Evolutionary conservation across 805 yeast species (phyloP).

Genomic region (Candida pini): DNA sequence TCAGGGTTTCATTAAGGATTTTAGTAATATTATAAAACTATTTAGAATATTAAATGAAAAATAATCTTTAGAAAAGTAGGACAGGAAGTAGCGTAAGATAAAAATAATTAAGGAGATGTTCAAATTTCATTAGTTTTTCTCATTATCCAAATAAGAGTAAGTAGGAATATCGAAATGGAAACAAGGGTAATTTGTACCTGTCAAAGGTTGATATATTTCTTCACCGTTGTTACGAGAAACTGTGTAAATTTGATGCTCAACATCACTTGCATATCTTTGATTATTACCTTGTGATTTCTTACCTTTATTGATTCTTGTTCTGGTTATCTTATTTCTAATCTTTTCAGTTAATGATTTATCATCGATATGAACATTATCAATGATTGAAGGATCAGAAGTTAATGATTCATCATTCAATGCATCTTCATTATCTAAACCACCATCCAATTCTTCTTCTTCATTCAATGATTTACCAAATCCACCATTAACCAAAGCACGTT

Average conservation of each 20-base stretch:
- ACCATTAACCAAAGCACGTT: conserved; percentile 64
- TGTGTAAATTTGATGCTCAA: conserved; percentile 15
- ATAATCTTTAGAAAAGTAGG: neutral
- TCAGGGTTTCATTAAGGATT: conserved; percentile 27
- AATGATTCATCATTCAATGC: no score
- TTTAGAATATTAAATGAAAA: no score
- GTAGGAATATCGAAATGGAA: conserved; percentile 77
- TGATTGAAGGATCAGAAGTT: no score
- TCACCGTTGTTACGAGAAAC: conserved; percentile 13
- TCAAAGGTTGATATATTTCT: conserved; percentile 37
- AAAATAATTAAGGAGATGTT: neutral
- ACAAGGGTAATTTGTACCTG: conserved; percentile 63
- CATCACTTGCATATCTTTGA: conserved; percentile 3
- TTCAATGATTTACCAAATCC: conserved; percentile 56
- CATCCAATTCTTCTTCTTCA: conserved; percentile 2
- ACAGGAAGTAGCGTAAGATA: neutral
- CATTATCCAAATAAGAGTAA: conserved; percentile 28
- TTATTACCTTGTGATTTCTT: conserved; percentile 27
- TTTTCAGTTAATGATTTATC: conserved; percentile 9
- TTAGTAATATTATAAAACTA: no score
- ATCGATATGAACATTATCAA: neutral
- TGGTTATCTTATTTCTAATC: conserved; percentile 3
- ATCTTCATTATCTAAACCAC: conserved; percentile 6
- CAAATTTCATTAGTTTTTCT: neutral
- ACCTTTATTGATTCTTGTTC: conserved; percentile 21